Base-by-base conservation (phyloP, 2,329 filamentous ascomycete species). In the Thielaviopsis euricoi region DNA sequence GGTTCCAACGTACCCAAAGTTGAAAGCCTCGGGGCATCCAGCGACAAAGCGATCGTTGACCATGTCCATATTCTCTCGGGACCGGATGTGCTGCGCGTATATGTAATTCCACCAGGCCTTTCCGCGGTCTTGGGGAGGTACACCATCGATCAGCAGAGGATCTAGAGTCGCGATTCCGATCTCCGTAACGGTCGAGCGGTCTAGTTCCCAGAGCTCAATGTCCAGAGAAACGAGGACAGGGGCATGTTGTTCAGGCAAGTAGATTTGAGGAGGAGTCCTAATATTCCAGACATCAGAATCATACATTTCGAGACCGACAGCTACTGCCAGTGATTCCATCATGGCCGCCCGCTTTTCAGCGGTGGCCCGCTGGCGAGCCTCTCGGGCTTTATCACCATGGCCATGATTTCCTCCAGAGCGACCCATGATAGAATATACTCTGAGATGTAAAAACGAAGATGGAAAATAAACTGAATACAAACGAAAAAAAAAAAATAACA, bases 131-230 rank as follows among this genome's bases (percentile, higher is more conserved):
- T 87, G 87, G 2, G 87, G 86, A 0, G 79, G 65, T 0, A 82
- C 61, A 7, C 68, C 71, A 1, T 70, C 64, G 22, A 89, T 66
- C 43, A 77, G 69, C 4, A 69, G 64, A 0, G 86, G 89, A 67
- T 97, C 89, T 0, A 97, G 74, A 2, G 84, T 83, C 1, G 88
- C 84, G 48, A 98, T 74, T 0, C 93, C 93, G 46, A 98, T 76
- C 68, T 98, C 93, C 0, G 90, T 95, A 60, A 97, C 77, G 13
- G 79, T 73, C 37, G 76, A 72, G 13, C 81, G 78, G 51, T 79
- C 74, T 22, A 71, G 70, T 68, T 98, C 93, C 59, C 83, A 87
- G 1, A 85, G 82, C 69, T 98, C 93, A 33, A 93, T 73, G 64
- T 98, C 93, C 51, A 97, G 74, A 61, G 79, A 82, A 60, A 95